A percentile compares a stretch with the other conserved stretches of the same genome.
Conservation (phyloP, 2,329 filamentous ascomycete genomes). For the Aspergillus quadricinctus region DNA sequence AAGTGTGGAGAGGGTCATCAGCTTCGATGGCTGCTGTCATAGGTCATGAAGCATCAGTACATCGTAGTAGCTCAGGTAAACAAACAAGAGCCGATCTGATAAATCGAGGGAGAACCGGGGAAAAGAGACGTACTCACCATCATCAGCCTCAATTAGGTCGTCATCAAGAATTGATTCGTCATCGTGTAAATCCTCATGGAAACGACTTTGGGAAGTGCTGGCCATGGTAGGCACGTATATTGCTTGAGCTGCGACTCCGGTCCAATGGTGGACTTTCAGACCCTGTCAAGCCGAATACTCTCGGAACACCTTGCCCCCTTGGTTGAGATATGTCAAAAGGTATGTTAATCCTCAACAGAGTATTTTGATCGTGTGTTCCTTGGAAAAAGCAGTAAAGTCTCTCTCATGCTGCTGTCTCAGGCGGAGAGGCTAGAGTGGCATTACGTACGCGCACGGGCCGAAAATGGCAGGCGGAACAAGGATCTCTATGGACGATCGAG, state of each 20-base stretch:
- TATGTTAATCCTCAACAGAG: neutral
- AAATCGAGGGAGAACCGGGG: constrained; percentile 3
- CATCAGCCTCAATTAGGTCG: constrained; percentile 74
- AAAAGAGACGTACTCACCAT: constrained; percentile 50
- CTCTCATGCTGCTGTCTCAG: constrained; percentile 1
- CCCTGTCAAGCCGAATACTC: neutral
- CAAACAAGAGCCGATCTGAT: neutral
- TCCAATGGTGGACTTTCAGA: constrained; percentile 18
- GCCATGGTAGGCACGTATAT: constrained; percentile 26
- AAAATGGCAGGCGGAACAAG: constrained; percentile 20
- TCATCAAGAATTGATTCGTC: constrained; percentile 61
- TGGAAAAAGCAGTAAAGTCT: neutral
- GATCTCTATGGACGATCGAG: neutral
- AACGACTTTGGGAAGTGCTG: constrained; percentile 39
- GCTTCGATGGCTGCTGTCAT: constrained; percentile 77
- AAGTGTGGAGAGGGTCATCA: constrained; percentile 73
- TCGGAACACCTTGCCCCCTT: neutral
- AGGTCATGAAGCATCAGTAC: neutral
- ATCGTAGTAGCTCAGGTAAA: neutral
- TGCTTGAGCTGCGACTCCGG: constrained; percentile 8
- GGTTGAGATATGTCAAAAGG: neutral
- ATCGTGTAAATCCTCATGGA: constrained; percentile 57
- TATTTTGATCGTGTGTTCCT: neutral
- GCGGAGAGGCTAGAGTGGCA: constrained; percentile 40
- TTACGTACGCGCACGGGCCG: constrained; percentile 27